A percentile compares a stretch with the other conserved stretches of the same genome.
These are phyloP conservation scores for Rutstroemia sp. DNA, from an alignment of 2,329 filamentous ascomycete species.

Conservation along the genomic window DNA sequence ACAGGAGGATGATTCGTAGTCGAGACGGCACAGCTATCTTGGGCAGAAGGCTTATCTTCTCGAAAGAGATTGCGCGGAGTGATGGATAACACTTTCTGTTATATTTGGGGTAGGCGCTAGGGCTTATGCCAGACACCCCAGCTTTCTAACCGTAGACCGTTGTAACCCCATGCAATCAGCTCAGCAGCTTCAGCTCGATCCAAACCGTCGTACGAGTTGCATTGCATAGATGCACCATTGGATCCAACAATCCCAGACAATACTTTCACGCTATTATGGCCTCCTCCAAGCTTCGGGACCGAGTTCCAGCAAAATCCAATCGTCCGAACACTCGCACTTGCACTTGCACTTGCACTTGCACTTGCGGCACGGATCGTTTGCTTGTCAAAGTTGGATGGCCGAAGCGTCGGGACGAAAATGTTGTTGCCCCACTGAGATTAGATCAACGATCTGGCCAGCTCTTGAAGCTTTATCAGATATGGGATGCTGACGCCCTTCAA, in stretches of 20 bases:
- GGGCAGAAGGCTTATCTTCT: conserved; percentile 2
- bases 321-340: not conserved
- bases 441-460: too few species aligned
- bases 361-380: not conserved
- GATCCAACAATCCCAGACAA: not conserved
- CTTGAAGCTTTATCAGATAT: too few species aligned
- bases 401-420: not conserved
- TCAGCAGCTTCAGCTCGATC: not conserved
- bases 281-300: not conserved
- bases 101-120: conserved; percentile 5
- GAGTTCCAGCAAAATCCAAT: not conserved
- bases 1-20: not conserved
- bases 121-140: not conserved
- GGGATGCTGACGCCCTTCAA: too few species aligned
- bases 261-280: not conserved
- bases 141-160: not conserved
- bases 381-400: not conserved
- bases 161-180: not conserved
- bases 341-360: not conserved
- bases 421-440: too few species aligned
- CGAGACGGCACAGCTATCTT: conserved; percentile 3
- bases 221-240: not conserved
- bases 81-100: not conserved
- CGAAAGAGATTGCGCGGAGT: not conserved
- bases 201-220: not conserved